Conservation (phyloP, 2,329 filamentous ascomycete species). For the Fusarium camptoceras region DNA sequence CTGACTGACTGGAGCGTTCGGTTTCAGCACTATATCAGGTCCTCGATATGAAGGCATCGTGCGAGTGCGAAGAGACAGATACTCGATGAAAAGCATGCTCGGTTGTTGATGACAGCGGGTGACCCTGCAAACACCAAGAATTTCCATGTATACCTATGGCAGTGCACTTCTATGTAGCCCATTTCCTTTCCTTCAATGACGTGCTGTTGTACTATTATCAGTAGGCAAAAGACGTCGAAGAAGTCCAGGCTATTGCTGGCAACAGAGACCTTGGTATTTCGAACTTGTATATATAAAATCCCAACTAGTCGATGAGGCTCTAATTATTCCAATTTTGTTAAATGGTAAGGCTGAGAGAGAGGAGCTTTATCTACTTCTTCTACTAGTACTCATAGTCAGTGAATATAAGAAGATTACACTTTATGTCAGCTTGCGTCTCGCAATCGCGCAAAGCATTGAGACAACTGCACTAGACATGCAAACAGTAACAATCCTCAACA, state of each 20-base stretch:
- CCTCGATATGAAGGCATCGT: neutral
- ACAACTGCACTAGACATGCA: neutral
- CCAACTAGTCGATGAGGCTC: neutral
- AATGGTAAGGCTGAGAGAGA: neutral
- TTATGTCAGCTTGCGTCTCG: neutral
- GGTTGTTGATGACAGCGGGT: too few relatives aligned
- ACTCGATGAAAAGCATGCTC: neutral
- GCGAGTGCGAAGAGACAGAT: neutral
- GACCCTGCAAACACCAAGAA: too few relatives aligned
- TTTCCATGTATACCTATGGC: too few relatives aligned
- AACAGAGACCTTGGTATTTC: neutral
- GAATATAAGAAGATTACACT: neutral
- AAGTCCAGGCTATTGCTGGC: neutral
- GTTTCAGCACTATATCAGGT: neutral
- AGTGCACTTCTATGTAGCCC: too few relatives aligned
- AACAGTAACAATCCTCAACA: neutral
- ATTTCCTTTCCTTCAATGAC: too few relatives aligned
- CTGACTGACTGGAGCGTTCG: neutral
- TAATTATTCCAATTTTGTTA: neutral
- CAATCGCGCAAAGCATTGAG: slow-evolving; percentile 11
- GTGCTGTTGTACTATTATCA: neutral
- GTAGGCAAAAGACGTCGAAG: neutral
- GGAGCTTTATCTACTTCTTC: neutral
- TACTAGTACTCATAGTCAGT: neutral
- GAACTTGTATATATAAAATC: neutral